Base-by-base conservation (phyloP, 495 filamentous ascomycete genomes). In the Penicillium arizonense region DNA sequence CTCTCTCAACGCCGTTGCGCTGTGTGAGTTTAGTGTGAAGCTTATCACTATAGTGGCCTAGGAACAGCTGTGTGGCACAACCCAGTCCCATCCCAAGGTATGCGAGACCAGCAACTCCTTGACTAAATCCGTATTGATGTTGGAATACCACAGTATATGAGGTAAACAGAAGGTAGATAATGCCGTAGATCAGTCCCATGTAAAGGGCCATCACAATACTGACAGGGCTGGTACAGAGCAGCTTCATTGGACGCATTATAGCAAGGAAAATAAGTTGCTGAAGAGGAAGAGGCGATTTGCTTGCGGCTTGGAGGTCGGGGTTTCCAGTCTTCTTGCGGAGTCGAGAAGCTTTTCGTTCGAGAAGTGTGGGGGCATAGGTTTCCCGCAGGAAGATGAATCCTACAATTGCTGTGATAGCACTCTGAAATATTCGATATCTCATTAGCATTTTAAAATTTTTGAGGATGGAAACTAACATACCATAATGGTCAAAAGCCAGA, bases 271-370 rank as follows among this genome's bases (percentile, higher is more conserved):
- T 69, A 43, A 78, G 69, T 12, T 75, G 62, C 21, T 32, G 50
- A 0, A 72, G 54, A 79, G 65, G 35, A 77, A 80, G 45, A 5
- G 45, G 46, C 5, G 33, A 38, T 11, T 49, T 38, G 34, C 16
- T 18, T 5, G 46, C 33, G 0, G 80, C 81, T 23, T 50, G 61
- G 50, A 59, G 59, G 52, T 75, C 45, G 16, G 41, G 55, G 47
- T 89, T 84, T 12, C 82, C 81, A 2, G 82, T 88, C 48, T 81
- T 65, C 62, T 82, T 81, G 18, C 81, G 71, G 4, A 88, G 63
- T 20, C 65, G 64, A 5, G 47, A 49, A 0, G 81, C 74, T 60
- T 82, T 85, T 16, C 70, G 67, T 50, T 78, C 71, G 20, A 89
- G 78, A 10, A 88, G 61, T 36, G 77, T 69, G 2, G 82, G 82